Percentiles rank a stretch among this genome's conserved stretches.
phyloP scores from a whole-genome alignment of 805 yeast genomes.

The Kodamaea kaohsiungensis region DNA sequence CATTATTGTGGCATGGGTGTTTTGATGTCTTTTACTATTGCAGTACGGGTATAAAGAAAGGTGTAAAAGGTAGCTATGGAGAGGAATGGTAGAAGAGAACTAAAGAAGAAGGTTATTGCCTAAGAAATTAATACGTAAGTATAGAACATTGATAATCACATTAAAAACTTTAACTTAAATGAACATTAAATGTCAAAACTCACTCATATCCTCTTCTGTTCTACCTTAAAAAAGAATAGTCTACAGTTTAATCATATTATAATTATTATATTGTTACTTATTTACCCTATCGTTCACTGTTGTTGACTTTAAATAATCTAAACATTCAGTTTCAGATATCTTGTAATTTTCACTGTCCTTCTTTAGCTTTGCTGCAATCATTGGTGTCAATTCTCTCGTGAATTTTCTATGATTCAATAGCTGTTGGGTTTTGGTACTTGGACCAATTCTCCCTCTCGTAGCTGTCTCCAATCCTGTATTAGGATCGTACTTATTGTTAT shows the following conservation, averaged over 20 bases:
- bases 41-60: no score
- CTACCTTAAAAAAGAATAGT: no score
- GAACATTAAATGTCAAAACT: no score
- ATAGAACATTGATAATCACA: no score
- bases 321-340: neutral
- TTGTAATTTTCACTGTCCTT: constrained; percentile 5
- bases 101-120: no score
- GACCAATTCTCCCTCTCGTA: constrained; percentile 13
- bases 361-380: constrained; percentile 1
- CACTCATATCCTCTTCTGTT: no score
- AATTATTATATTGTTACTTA: neutral
- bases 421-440: constrained; percentile 14
- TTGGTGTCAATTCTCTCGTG: constrained; percentile 8
- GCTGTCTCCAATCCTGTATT: constrained; percentile 7
- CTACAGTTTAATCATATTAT: neutral
- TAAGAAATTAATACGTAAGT: no score
- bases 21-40: no score
- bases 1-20: no score
- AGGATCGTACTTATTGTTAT: constrained; percentile 12
- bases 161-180: no score
- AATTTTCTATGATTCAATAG: constrained; percentile 4
- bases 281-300: neutral
- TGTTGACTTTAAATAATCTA: constrained; percentile 2
- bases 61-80: no score
- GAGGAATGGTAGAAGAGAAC: no score